Conservation (phyloP, 2,329 filamentous ascomycete species). For the Neofusicoccum sp. region DNA sequence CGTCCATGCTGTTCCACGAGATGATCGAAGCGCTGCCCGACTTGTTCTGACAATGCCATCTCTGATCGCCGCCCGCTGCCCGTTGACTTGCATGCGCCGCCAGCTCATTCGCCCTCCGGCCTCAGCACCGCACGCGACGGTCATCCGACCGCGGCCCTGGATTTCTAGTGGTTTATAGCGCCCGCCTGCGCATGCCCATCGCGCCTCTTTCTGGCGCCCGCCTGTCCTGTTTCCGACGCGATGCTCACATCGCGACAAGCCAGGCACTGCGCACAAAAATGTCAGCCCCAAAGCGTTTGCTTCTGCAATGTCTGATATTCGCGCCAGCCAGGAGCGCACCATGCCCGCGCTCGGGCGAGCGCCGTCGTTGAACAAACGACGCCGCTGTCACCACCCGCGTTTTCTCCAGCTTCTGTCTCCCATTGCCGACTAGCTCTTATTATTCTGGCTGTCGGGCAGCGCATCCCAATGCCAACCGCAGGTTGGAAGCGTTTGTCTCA, state of each 20-base stretch:
- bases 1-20: neutral
- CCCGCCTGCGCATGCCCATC: neutral
- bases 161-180: neutral
- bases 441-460: too few relatives aligned
- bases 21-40: slow-evolving; percentile 8
- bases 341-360: neutral
- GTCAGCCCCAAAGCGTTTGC: neutral
- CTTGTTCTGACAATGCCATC: neutral
- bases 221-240: neutral
- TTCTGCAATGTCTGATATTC: neutral
- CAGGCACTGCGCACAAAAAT: neutral
- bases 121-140: neutral
- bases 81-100: slow-evolving; percentile 2
- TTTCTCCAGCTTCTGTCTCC: neutral
- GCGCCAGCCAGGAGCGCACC: neutral
- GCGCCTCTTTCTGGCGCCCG: neutral
- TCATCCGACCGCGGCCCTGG: neutral
- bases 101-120: neutral
- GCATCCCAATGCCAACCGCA: too few relatives aligned
- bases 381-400: neutral
- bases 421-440: too few relatives aligned
- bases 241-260: neutral
- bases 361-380: neutral
- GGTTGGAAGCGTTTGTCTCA: too few relatives aligned
- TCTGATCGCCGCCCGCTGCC: slow-evolving; percentile 1